Evolutionary conservation across 192 early-diverging fungal species (phyloP).

Genomic region (Podila horticola): DNA sequence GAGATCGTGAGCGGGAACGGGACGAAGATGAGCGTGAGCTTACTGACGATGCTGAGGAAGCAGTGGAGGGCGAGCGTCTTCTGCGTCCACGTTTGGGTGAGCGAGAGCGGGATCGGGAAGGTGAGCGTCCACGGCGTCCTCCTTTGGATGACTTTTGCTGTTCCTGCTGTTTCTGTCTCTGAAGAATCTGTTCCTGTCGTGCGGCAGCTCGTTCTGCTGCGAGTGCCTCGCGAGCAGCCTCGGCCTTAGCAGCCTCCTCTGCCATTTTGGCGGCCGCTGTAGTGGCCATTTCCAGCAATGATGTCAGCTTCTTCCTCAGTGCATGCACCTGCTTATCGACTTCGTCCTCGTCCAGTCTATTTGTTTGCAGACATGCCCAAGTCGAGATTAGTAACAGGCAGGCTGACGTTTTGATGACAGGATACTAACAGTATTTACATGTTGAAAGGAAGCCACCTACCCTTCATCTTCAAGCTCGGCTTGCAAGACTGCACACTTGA

Average conservation of each 20-base stretch:
- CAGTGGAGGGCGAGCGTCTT: background rate
- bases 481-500: slow-evolving; percentile 85
- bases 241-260: slow-evolving; percentile 22
- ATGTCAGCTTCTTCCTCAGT: slow-evolving; percentile 49
- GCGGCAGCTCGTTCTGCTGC: slow-evolving; percentile 40
- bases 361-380: background rate
- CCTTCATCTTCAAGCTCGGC: slow-evolving; percentile 83
- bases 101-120: slow-evolving; percentile 18
- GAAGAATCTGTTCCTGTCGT: slow-evolving; percentile 17
- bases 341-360: slow-evolving; percentile 68
- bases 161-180: background rate
- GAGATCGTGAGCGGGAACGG: slow-evolving; percentile 17
- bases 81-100: slow-evolving; percentile 1
- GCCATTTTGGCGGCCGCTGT: slow-evolving; percentile 23
- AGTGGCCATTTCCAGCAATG: slow-evolving; percentile 33
- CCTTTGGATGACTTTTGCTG: slow-evolving; percentile 4
- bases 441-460: slow-evolving; percentile 15
- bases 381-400: background rate
- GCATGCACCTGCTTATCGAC: slow-evolving; percentile 72
- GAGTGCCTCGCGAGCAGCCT: slow-evolving; percentile 3
- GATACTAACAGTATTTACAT: background rate
- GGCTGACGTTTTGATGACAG: background rate
- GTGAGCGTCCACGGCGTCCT: slow-evolving; percentile 11
- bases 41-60: background rate
- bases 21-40: background rate